Percentiles rank a stretch among this genome's conserved stretches.
These are phyloP conservation scores for Amaranthus cruentus DNA, from an alignment of 148 eudicot genomes.

Conservation along the genomic window DNA sequence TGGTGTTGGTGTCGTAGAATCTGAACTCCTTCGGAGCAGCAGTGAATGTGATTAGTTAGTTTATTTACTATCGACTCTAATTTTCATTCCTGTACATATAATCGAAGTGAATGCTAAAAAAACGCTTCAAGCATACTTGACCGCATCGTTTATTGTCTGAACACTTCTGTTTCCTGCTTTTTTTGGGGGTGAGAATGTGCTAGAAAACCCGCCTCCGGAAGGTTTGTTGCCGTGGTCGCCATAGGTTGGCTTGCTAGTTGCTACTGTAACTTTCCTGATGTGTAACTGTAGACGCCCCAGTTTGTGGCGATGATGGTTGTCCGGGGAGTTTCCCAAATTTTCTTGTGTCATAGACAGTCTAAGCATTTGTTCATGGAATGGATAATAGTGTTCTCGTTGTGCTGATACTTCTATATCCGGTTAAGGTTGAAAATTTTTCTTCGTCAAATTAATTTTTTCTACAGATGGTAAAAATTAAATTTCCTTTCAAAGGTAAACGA, in stretches of 20 bases:
- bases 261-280: neutral
- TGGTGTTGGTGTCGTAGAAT: slow-evolving; percentile 8
- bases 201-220: neutral
- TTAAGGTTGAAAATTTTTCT: too few species aligned
- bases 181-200: slow-evolving; percentile 13
- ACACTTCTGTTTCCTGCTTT: neutral
- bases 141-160: neutral
- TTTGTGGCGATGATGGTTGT: neutral
- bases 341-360: neutral
- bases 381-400: too few species aligned
- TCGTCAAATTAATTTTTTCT: too few species aligned
- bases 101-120: slow-evolving; percentile 9
- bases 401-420: too few species aligned
- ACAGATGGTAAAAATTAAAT: too few species aligned
- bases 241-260: slow-evolving; percentile 3
- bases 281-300: neutral
- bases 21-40: neutral
- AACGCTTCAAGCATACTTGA: slow-evolving; percentile 9
- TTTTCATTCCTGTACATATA: slow-evolving; percentile 21
- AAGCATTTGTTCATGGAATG: neutral
- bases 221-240: slow-evolving; percentile 4
- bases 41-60: slow-evolving; percentile 9
- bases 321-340: neutral
- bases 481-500: too few species aligned
- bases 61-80: slow-evolving; percentile 7